Evolutionary conservation across 164 flowering plant genomes (phyloP), one percentile per base, ranked within the genome.

Genomic region (Euptelea pleiosperma): DNA sequence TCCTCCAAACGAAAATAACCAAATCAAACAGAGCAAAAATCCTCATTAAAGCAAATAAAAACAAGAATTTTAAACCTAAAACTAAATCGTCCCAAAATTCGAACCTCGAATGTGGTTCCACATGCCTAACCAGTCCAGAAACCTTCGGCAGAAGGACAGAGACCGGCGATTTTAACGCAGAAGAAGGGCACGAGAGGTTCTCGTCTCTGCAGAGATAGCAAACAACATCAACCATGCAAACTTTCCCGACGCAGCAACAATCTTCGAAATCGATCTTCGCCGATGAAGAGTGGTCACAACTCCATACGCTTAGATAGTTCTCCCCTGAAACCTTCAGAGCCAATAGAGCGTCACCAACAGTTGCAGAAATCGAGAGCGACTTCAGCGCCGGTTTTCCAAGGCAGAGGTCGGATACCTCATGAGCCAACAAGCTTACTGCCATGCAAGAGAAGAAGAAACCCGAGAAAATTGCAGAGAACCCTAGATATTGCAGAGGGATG

Each of bases 321-420:
- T 89, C 96, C 33, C 65, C 88, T 28, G 85, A 72, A 51, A 44
- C 11, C 45, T 79, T 84, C 33, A 92, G 68, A 2, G 79, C 83
- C 3, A 70, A 35, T 1, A 92, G 47, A 30, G 94, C 97, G n/a
- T 87, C 87, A 42, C 63, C 61, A 37, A 83, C 63, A 22, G 84
- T 71, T 36, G 86, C 65, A 33, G 84, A 62, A 61, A 57, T 26
- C 24, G 82, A 49, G 15, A 83, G 76, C 40, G 79, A 70, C 33
- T 64, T 70, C 64, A 83, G 58, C 30, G 83, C 66, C 29, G 88
- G 88, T 61, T 80, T 83, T 35, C 87, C 87, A 18, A 82, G 62
- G 57, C 96, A 89, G 71, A 92, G 86, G 77, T 92, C 98, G 19
- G 96, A 81, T 62, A 89, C 82, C 66, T 71, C 84, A 59, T 77